Percentiles rank a stretch among this genome's conserved stretches.
These are phyloP conservation scores for Tephrocybe sp. DNA, from an alignment of 768 basidiomycete genomes.

Conservation along the genomic window DNA sequence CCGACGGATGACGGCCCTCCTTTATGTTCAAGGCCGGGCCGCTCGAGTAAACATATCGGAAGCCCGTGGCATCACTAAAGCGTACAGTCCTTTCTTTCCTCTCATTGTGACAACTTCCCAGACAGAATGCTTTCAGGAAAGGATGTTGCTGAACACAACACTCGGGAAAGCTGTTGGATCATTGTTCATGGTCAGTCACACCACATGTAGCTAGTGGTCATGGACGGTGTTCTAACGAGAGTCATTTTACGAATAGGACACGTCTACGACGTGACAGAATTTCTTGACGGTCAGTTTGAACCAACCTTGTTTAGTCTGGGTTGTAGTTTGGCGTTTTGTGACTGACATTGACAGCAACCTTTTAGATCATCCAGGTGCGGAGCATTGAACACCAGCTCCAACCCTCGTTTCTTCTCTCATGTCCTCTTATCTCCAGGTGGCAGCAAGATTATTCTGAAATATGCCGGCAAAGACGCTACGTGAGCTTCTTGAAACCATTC, in stretches of 20 bases:
- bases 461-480: slow-evolving; percentile 90
- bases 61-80: too few species aligned
- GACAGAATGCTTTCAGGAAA: slow-evolving; percentile 38
- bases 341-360: background rate
- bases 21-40: too few species aligned
- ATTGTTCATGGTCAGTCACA: slow-evolving; percentile 69
- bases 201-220: background rate
- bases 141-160: slow-evolving; percentile 54
- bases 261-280: slow-evolving; percentile 78
- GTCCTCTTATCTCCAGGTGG: slow-evolving; percentile 49
- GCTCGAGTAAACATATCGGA: background rate
- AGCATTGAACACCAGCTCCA: background rate
- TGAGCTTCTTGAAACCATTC: slow-evolving; percentile 34
- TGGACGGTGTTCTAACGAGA: background rate
- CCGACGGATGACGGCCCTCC: too few species aligned
- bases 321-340: background rate
- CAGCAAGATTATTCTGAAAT: slow-evolving; percentile 80
- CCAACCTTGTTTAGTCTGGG: too few species aligned
- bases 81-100: background rate
- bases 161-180: slow-evolving; percentile 71
- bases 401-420: background rate
- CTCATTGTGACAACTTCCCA: background rate
- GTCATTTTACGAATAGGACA: slow-evolving; percentile 41
- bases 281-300: slow-evolving; percentile 67
- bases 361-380: slow-evolving; percentile 62